Percentiles rank a stretch among this genome's conserved stretches.
These are phyloP conservation scores for Bryoerythrophyllum caledonicum DNA, from an alignment of 225 moss, liverwort and hornwort species.

Conservation along the genomic window DNA sequence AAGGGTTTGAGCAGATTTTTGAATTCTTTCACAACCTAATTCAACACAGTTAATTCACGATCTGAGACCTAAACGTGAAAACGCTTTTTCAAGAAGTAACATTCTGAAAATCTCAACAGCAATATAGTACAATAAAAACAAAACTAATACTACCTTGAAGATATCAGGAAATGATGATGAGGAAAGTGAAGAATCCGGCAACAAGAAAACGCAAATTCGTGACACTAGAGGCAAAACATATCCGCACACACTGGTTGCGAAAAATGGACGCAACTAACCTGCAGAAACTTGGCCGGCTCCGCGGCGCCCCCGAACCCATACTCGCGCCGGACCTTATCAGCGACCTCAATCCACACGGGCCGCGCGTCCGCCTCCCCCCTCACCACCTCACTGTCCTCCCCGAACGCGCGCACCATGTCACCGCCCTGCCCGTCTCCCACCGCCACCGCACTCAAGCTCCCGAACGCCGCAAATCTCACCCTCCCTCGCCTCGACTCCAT, in stretches of 20 bases:
- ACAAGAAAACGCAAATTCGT: too few relatives aligned
- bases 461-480: constrained; percentile 28
- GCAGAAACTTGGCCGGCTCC: constrained; percentile 53
- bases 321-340: constrained; percentile 75
- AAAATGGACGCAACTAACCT: constrained; percentile 39
- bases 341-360: constrained; percentile 76
- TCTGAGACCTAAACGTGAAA: background rate
- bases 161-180: background rate
- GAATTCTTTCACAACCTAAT: background rate
- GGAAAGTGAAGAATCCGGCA: background rate
- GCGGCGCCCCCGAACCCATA: constrained; percentile 50
- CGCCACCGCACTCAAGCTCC: constrained; percentile 37
- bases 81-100: background rate
- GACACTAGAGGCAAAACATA: too few relatives aligned
- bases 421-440: constrained; percentile 24
- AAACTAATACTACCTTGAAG: too few relatives aligned
- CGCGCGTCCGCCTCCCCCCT: constrained; percentile 1
- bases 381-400: constrained; percentile 37
- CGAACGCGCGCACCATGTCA: constrained; percentile 26
- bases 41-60: background rate
- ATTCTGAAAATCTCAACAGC: background rate
- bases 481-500: background rate
- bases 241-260: background rate
- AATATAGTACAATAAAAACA: background rate
- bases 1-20: constrained; percentile 25